Evolutionary conservation across 805 yeast species (phyloP).

Genomic region (Candida tibetensis): DNA sequence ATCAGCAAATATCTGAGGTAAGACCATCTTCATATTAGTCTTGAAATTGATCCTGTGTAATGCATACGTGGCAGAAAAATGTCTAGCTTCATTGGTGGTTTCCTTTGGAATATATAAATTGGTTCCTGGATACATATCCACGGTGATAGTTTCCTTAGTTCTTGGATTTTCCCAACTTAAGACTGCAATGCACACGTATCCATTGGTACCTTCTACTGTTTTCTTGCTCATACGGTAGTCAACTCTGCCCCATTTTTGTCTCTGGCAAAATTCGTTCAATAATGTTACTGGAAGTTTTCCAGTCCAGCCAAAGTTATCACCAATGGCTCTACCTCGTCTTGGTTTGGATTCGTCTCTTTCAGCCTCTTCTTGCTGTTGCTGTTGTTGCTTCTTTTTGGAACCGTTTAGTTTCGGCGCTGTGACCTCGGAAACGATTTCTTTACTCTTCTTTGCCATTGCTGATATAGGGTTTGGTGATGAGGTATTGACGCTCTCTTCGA

Average conservation of each 20-base stretch:
- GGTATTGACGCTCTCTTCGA: neutral
- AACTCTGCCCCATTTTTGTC: slow-evolving; percentile 85
- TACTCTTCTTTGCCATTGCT: slow-evolving; percentile 9
- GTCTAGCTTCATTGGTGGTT: slow-evolving; percentile 87
- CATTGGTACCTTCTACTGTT: slow-evolving; percentile 26
- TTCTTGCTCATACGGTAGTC: slow-evolving; percentile 63
- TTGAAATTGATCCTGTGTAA: slow-evolving; percentile 74
- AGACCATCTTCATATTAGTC: slow-evolving; percentile 81
- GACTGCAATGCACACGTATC: slow-evolving; percentile 63
- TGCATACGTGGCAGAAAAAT: slow-evolving; percentile 85
- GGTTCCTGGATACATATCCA: slow-evolving; percentile 52
- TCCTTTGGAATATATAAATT: slow-evolving; percentile 62
- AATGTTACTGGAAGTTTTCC: slow-evolving; percentile 89
- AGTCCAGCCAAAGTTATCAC: slow-evolving; percentile 80
- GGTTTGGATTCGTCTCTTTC: slow-evolving; percentile 24
- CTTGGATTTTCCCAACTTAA: slow-evolving; percentile 78
- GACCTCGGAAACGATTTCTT: slow-evolving; percentile 5
- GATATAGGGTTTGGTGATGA: neutral
- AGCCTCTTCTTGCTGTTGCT: slow-evolving; percentile 2
- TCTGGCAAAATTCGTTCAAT: slow-evolving; percentile 83
- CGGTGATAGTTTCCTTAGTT: slow-evolving; percentile 60
- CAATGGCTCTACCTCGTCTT: slow-evolving; percentile 39
- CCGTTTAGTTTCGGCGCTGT: slow-evolving; percentile 9
- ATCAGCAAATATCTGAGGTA: slow-evolving; percentile 78
- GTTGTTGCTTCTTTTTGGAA: slow-evolving; percentile 5